Base-by-base conservation (phyloP, 192 early-diverging fungal genomes). In the Dispira parvispora region DNA sequence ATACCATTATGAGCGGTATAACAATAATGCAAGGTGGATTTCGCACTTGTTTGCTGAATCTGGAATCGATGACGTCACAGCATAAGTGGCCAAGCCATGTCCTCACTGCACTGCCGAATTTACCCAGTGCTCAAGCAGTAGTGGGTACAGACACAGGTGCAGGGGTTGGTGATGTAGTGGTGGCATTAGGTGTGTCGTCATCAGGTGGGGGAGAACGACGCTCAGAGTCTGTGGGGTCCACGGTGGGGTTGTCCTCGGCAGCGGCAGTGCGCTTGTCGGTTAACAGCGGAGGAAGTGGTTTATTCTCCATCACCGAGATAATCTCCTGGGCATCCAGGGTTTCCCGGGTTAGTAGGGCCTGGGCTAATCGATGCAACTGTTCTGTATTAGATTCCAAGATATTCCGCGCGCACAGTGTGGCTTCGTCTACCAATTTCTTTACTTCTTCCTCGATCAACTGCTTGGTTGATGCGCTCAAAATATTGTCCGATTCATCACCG, bases 291-390 rank as follows among this genome's bases (percentile, higher is more conserved):
- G 73, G 72, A 62, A 84, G 74, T 11, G 75, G 72, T 60, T 82
- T 78, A 53, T 88, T 88, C 67, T 83, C 79, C 60, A 91, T 75
- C 18, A 83, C 85, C 52, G 72, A 71, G 61, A 84, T 75, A 45
- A 99, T 88, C 73, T 99, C 92, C 46, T 98, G 82, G 54, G 80
- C 80, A 46, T 84, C 80, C 28, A 99, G 75, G 6, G 96, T 99
- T 74, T 99, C 96, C 68, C 90, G 85, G 65, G 94, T 90, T 11
- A 99, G 79, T 56, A 99, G 78, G n/a, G 94, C 92, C 62, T 82
- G 74, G 23, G 94, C 94, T 45, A 99, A 71, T 23, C 86, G 80
- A 69, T 96, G 87, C 21, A 98, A 78, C 73, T 98, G 94, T 54
- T 87, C 84, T 62, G 84, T 83, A 61, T 91, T 86, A 1, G 75